These are phyloP conservation scores for Collybiopsis luxurians DNA, from an alignment of 768 basidiomycete genomes.

Conservation along the genomic window DNA sequence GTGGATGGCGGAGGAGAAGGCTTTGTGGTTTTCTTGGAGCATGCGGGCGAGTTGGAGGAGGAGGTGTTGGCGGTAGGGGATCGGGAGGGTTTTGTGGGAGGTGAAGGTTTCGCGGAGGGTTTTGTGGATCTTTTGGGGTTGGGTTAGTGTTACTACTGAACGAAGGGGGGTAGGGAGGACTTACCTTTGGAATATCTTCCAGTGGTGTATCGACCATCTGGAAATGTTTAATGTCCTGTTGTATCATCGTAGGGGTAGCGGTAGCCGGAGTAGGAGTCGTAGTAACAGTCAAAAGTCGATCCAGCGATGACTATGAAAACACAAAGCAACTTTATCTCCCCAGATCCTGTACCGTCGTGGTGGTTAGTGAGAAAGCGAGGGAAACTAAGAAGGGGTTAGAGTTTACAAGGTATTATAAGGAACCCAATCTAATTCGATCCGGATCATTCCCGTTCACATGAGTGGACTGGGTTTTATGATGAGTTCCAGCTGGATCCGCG, in stretches of 20 bases:
- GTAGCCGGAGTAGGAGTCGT: not conserved
- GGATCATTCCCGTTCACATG: too few species aligned
- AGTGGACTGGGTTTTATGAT: too few species aligned
- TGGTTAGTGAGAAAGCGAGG: not conserved
- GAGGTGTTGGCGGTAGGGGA: conserved; percentile 21
- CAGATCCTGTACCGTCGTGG: not conserved
- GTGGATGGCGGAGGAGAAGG: conserved; percentile 14
- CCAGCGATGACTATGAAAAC: too few species aligned
- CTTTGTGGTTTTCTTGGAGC: conserved; percentile 20
- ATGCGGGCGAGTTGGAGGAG: conserved; percentile 21
- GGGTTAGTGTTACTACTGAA: not conserved
- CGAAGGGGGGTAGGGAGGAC: too few species aligned
- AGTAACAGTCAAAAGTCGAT: not conserved
- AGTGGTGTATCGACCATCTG: conserved; percentile 2
- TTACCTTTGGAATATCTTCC: conserved; percentile 2
- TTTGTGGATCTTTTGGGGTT: conserved; percentile 9
- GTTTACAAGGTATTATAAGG: too few species aligned
- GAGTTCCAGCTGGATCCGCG: too few species aligned
- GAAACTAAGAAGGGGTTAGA: too few species aligned
- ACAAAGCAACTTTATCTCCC: too few species aligned
- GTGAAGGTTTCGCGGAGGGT: conserved; percentile 15
- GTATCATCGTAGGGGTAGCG: not conserved
- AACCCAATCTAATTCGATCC: too few species aligned
- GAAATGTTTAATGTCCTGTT: not conserved
- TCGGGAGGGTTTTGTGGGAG: conserved; percentile 18